Base-by-base conservation (phyloP, 176 grass and related monocot genomes). In the Bothriochloa decipiens region DNA sequence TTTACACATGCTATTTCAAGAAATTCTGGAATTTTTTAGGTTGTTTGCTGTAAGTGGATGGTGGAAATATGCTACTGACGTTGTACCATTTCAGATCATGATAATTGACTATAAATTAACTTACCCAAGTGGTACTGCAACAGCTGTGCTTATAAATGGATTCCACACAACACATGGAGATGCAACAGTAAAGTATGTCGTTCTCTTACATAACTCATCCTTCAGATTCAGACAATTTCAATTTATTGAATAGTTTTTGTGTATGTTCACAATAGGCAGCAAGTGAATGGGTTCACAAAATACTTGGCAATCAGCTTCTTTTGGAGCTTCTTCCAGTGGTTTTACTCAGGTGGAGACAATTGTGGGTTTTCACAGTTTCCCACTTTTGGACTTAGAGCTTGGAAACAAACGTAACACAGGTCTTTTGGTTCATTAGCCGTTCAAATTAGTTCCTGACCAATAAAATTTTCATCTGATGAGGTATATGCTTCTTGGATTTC, bases 241-340 rank as follows among this genome's bases (percentile, higher is more conserved):
- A 71, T 4, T 20, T 45, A 57, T 14, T 23, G 52, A 78, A 74
- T 76, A 6, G 0, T 37, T 88, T 55, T 58, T 82, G 5, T 92
- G 7, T 68, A 77, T 82, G 25, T 80, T 76, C 60, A 49, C 2
- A n/a, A 80, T 81, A 99, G 96, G 90, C 85, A 94, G 20, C 96
- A 99, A 83, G 96, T 99, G 22, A 86, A 81, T 84, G 96, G 88
- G 52, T 99, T 99, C 79, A 87, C 87, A 55, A 99, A 89, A 81
- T 99, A 86, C 77, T 99, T 99, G 39, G 84, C 87, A 62, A 62
- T 99, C 35, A 99, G 96, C 85, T 96, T 99, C 53, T 39, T 99
- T 11, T 99, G 96, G 96, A 99, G 96, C 66, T 92, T 99, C 80
- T 99, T 99, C 89, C 88, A 99, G 80, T 99, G 96, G 96, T 99